These are phyloP conservation scores for Picocystis sp. DNA, from an alignment of 163 green algal species.

Conservation along the genomic window DNA sequence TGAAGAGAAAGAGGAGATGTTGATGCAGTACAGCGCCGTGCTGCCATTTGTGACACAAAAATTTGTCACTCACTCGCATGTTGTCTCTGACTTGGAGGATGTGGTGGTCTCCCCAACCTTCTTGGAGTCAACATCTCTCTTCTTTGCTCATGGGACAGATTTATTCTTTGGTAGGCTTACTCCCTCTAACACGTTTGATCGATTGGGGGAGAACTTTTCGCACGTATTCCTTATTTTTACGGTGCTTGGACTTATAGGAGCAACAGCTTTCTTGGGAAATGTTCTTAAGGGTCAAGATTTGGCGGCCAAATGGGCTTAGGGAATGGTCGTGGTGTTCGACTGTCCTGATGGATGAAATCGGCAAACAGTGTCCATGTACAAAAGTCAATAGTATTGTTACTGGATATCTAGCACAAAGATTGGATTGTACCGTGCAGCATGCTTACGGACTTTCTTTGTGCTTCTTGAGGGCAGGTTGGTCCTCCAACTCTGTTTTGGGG, in stretches of 20 bases:
- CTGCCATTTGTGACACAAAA: conserved; percentile 26
- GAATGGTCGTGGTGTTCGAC: too few relatives aligned
- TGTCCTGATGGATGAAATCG: too few relatives aligned
- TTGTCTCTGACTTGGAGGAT: conserved; percentile 23
- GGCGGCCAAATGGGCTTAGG: conserved; percentile 40
- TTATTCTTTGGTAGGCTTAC: conserved; percentile 65
- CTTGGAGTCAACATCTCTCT: conserved; percentile 62
- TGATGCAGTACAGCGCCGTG: conserved; percentile 61
- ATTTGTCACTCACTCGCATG: conserved; percentile 30
- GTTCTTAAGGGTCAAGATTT: conserved; percentile 27
- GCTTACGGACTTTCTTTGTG: too few relatives aligned
- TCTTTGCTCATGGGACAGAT: conserved; percentile 59
- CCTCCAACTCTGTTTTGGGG: too few relatives aligned
- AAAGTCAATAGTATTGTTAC: too few relatives aligned
- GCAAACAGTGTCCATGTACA: too few relatives aligned
- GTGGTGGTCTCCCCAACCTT: conserved; percentile 38
- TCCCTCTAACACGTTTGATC: conserved; percentile 52
- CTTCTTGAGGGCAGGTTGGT: too few relatives aligned
- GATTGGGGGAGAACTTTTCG: conserved; percentile 76
- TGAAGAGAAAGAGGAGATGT: conserved; percentile 60
- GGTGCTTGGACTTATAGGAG: conserved; percentile 33
- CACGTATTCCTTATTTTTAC: conserved; percentile 68
- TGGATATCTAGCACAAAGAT: too few relatives aligned
- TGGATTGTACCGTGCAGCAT: too few relatives aligned
- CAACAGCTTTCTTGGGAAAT: conserved; percentile 24